Evolutionary conservation across 2,329 filamentous ascomycete genomes (phyloP).

Genomic region (Mycosphaerelloides madeirae): DNA sequence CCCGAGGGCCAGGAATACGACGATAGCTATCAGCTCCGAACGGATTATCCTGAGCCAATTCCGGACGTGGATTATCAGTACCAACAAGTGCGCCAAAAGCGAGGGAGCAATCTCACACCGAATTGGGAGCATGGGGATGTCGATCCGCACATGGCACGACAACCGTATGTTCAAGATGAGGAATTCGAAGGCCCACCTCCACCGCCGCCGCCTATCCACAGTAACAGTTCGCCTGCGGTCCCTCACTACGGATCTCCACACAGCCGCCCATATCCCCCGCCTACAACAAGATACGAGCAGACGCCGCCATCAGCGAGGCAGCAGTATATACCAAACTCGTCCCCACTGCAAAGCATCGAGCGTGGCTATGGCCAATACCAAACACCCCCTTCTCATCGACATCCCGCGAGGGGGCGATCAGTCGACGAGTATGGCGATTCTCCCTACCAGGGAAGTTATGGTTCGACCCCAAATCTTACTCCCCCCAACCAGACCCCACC

Average conservation of each 20-base stretch:
- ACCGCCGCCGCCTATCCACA: slow-evolving; percentile 35
- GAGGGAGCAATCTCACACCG: slow-evolving; percentile 23
- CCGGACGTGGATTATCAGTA: slow-evolving; percentile 32
- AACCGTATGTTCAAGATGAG: slow-evolving; percentile 23
- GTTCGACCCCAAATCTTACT: slow-evolving; percentile 22
- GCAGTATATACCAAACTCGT: slow-evolving; percentile 25
- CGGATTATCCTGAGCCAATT: slow-evolving; percentile 31
- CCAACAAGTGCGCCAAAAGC: slow-evolving; percentile 23
- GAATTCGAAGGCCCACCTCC: slow-evolving; percentile 20
- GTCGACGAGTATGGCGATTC: slow-evolving; percentile 29
- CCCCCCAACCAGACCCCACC: slow-evolving; percentile 20
- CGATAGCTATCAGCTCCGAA: slow-evolving; percentile 28
- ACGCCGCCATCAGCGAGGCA: slow-evolving; percentile 23
- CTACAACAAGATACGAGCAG: slow-evolving; percentile 16
- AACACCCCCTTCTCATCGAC: slow-evolving; percentile 18
- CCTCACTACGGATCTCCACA: slow-evolving; percentile 20
- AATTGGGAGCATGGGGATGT: slow-evolving; percentile 28
- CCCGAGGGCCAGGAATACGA: slow-evolving; percentile 41
- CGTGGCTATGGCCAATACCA: slow-evolving; percentile 24
- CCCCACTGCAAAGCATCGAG: slow-evolving; percentile 30
- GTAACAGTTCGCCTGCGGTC: slow-evolving; percentile 31
- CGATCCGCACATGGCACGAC: slow-evolving; percentile 18
- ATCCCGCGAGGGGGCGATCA: slow-evolving; percentile 25
- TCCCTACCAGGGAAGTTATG: slow-evolving; percentile 28
- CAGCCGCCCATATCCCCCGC: slow-evolving; percentile 14